Conservation (phyloP, 1,284 basidiomycete species). For the Trametes polyzona region DNA sequence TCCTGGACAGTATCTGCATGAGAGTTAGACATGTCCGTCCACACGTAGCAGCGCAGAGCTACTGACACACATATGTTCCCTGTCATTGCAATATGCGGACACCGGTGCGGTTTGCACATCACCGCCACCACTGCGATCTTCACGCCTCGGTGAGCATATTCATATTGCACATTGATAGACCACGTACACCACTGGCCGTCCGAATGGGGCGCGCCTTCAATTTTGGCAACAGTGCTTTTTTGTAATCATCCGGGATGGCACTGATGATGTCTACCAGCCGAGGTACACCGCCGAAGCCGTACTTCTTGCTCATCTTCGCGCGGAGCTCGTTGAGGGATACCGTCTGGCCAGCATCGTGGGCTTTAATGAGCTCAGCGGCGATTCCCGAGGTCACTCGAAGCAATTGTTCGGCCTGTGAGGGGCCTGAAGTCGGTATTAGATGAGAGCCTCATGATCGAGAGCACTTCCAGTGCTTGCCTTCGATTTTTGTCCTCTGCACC, state of each 20-base stretch:
- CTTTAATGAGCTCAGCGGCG: slow-evolving; percentile 91
- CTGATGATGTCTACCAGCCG: slow-evolving; percentile 97
- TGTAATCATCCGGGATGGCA: slow-evolving; percentile 97
- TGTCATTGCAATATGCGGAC: slow-evolving; percentile 99
- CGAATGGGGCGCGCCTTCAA: slow-evolving; percentile 94
- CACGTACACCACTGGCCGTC: slow-evolving; percentile 92
- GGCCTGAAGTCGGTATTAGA: slow-evolving; percentile 47
- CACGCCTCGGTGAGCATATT: slow-evolving; percentile 12
- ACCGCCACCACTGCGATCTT: slow-evolving; percentile 98
- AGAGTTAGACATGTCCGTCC: neutral
- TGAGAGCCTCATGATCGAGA: too few species aligned
- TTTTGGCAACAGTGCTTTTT: slow-evolving; percentile 89
- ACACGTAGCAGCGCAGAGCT: slow-evolving; percentile 34
- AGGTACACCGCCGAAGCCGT: slow-evolving; percentile 85
- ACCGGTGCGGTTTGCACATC: slow-evolving; percentile 99
- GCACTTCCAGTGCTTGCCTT: slow-evolving; percentile 38
- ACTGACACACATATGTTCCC: slow-evolving; percentile 97
- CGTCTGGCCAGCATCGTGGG: slow-evolving; percentile 76
- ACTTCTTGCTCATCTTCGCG: slow-evolving; percentile 88
- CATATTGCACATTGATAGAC: neutral
- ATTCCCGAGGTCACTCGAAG: slow-evolving; percentile 94
- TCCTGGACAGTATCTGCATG: slow-evolving; percentile 92
- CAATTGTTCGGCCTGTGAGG: slow-evolving; percentile 89
- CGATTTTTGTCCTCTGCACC: slow-evolving; percentile 53
- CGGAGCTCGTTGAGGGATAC: slow-evolving; percentile 92